Conservation (phyloP, 495 filamentous ascomycete species). For the Poronia punctata region DNA sequence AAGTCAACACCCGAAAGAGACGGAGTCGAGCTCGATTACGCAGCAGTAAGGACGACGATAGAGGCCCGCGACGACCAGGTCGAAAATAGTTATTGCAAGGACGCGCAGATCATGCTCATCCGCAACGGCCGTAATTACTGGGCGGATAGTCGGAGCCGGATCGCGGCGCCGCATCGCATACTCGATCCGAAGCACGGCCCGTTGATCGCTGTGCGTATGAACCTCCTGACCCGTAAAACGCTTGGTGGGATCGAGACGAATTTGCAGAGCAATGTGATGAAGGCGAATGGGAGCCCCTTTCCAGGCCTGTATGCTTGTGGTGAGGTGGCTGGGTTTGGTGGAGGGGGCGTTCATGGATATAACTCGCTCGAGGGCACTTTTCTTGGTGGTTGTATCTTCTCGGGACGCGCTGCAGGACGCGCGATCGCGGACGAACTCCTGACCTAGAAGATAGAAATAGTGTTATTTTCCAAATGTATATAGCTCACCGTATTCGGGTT, state of each 20-base stretch:
- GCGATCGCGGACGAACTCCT: conserved; percentile 35
- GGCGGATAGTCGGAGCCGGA: conserved; percentile 34
- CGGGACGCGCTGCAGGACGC: conserved; percentile 38
- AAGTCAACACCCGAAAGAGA: conserved; percentile 12
- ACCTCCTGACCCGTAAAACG: conserved; percentile 46
- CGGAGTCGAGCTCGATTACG: conserved; percentile 32
- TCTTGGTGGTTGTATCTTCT: conserved; percentile 45
- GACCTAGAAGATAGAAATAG: no score
- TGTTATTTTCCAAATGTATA: no score
- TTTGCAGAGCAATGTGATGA: conserved; percentile 40
- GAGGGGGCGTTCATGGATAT: conserved; percentile 47
- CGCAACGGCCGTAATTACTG: conserved; percentile 44
- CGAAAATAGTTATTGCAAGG: conserved; percentile 42
- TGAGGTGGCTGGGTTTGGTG: conserved; percentile 48
- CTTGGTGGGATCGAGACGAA: conserved; percentile 49
- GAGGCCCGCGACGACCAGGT: conserved; percentile 43
- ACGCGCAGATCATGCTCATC: conserved; percentile 47
- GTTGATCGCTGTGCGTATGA: conserved; percentile 44
- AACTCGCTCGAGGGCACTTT: conserved; percentile 46
- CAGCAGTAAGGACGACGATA: conserved; percentile 30
- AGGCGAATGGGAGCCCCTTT: conserved; percentile 34
- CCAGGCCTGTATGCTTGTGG: conserved; percentile 45
- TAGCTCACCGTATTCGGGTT: no score
- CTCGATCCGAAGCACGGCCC: conserved; percentile 41
- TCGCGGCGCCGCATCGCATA: conserved; percentile 40